Percentiles rank a stretch among this genome's conserved stretches.
phyloP scores from a whole-genome alignment of 768 basidiomycete species.

The Hygrocybe punicea region DNA sequence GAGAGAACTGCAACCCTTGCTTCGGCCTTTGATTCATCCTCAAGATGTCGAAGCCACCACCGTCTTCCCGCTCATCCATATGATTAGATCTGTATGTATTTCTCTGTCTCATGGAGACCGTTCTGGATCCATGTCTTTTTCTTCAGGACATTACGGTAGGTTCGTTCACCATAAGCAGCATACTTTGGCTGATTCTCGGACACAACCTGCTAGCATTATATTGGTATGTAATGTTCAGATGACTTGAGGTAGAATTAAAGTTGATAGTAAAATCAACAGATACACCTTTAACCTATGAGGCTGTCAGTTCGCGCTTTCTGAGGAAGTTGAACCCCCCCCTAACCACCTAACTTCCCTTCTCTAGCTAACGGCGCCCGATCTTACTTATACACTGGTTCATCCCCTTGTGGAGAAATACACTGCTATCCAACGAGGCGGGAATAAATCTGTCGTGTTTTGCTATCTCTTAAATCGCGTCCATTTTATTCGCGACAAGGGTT shows the following conservation, averaged over 20 bases:
- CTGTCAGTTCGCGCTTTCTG: conserved; percentile 44
- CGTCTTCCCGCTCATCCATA: conserved; percentile 80
- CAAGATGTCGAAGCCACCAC: conserved; percentile 55
- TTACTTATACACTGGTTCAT: conserved; percentile 85
- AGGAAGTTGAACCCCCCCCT: neutral
- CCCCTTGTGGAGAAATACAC: conserved; percentile 87
- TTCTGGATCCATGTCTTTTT: conserved; percentile 11
- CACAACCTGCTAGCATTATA: conserved; percentile 52
- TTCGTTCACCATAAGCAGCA: conserved; percentile 2
- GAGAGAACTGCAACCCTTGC: conserved; percentile 43
- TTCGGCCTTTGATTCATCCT: conserved; percentile 42
- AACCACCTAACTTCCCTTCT: neutral
- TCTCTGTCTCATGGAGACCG: conserved; percentile 1
- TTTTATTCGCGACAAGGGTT: conserved; percentile 73
- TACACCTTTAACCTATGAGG: conserved; percentile 78
- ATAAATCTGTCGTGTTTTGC: conserved; percentile 84
- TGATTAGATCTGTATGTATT: conserved; percentile 59
- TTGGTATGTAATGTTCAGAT: conserved; percentile 51
- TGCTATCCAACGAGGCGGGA: conserved; percentile 64
- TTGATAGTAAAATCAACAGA: conserved; percentile 44
- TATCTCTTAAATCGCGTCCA: conserved; percentile 84
- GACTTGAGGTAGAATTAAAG: neutral
- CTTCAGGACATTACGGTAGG: conserved; percentile 61
- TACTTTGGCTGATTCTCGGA: neutral
- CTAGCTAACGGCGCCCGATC: conserved; percentile 79